Base-by-base conservation (phyloP, 2,329 filamentous ascomycete genomes). In the Amylocarpus encephaloides region DNA sequence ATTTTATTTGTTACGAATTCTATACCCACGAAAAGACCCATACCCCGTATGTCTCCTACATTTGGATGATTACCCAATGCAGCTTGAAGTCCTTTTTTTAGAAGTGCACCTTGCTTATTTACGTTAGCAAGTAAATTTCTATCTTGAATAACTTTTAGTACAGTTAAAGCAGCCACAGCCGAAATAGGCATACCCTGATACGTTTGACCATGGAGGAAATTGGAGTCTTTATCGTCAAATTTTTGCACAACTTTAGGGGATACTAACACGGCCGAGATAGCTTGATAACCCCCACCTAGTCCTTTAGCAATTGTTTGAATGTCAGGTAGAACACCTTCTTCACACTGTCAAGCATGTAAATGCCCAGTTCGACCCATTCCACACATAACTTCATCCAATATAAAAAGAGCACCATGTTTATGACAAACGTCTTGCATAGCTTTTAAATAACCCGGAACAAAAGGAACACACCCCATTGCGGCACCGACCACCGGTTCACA, bases 381-480 rank as follows among this genome's bases (percentile, higher is more conserved):
- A 49, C 71, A 75, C 77, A 83, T 82, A 51, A 83, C 70, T 61
- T 90, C 51, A 60, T 92, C 88, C 0, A 92, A 68, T 40, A 92
- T 83, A n/a, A 93, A 71, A 0, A 93, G 75, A 0, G 83, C 80
- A 0, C 84, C 86, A 61, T 92, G 74, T 53, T 78, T 79, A 46
- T 83, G 76, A 64, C 88, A 93, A 1, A 93, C 71, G 1, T 71
- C 69, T 59, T 77, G 77, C 67, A 92, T 79, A 0, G 83, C 85
- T 45, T 72, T 68, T 44, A 91, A 80, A 57, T 93, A 93, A 0
- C 85, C 86, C 0, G 72, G 69, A 0, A 83, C 74, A 0, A 83
- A 71, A 1, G 82, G 76, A 0, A 88, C 80, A 59, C 83, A 88
- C 0, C 85, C 88, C 0, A 89, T 70, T 1, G 85, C 78, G 6